Base-by-base conservation (phyloP, 1,284 basidiomycete genomes). In the Sphagnurus paluster region DNA sequence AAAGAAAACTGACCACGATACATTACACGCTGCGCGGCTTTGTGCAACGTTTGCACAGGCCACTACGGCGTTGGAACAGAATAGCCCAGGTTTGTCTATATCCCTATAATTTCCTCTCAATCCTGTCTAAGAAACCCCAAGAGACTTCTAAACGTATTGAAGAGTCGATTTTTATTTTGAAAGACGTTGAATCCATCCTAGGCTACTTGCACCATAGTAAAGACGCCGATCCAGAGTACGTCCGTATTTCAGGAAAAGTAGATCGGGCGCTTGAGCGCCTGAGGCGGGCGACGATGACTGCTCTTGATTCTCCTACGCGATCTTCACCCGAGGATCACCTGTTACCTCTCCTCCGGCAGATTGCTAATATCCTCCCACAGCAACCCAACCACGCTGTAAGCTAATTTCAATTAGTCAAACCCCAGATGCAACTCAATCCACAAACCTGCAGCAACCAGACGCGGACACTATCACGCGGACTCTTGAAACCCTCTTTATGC, bases 401-500 rank as follows among this genome's bases (percentile, higher is more conserved):
- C 26, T 25, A n/a, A 39, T n/a, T 9, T 32, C 14, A 2, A 34
- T n/a, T 11, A 20, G 7, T 24, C 1, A 25, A 19, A 11, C 36
- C 8, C 21, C 19, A 2, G 13, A 10, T 6, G 14, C n/a, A n/a
- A n/a, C n/a, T n/a, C n/a, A n/a, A 17, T 19, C 43, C 17, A 36
- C 48, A 23, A 26, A 28, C 43, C 52, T 17, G 41, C 45, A 72
- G 70, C 56, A 55, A 16, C 56, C 57, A 20, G 53, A 62, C 33
- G 36, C 60, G 2, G 75, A 78, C 39, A 53, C 66, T 0, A 52
- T 79, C 14, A 78, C 77, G 2, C 69, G 78, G 3, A 64, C 73
- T 7, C 62, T 89, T 4, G 87, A 90, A 49, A 75, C 80, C 0
- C 57, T 82, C 7, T 85, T 89, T 56, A 61, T 69, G 13, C 72